phyloP scores from a whole-genome alignment of 2,329 filamentous ascomycete species.

The Neonectria coccinea region DNA sequence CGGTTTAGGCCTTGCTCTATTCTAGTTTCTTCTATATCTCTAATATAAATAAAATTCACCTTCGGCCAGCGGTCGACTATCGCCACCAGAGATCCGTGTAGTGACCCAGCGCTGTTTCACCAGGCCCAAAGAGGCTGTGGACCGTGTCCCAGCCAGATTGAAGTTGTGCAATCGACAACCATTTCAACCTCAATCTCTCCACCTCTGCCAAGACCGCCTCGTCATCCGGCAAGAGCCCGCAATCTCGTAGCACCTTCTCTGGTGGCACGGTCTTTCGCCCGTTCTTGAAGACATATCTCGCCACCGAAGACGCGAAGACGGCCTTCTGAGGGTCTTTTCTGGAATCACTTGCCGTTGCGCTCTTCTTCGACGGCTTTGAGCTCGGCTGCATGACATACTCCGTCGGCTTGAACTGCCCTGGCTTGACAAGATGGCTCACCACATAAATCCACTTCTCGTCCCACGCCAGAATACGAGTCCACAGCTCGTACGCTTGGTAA shows the following conservation, averaged over 20 bases:
- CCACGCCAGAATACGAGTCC: slow-evolving; percentile 31
- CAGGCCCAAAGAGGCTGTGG: slow-evolving; percentile 16
- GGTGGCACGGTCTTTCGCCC: slow-evolving; percentile 15
- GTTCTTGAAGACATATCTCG: slow-evolving; percentile 22
- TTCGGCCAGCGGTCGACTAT: background rate
- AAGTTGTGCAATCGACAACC: slow-evolving; percentile 5
- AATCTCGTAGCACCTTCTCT: background rate
- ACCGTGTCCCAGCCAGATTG: slow-evolving; percentile 20
- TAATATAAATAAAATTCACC: no score
- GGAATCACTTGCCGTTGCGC: background rate
- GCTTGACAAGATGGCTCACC: slow-evolving; percentile 31
- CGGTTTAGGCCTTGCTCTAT: no score
- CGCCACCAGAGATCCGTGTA: slow-evolving; percentile 6
- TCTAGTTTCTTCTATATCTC: no score
- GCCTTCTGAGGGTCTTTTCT: slow-evolving; percentile 5
- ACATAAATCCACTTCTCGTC: slow-evolving; percentile 37
- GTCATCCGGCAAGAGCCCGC: slow-evolving; percentile 14
- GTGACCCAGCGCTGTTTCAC: slow-evolving; percentile 1
- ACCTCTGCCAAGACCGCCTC: slow-evolving; percentile 4
- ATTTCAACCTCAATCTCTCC: slow-evolving; percentile 1
- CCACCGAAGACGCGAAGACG: slow-evolving; percentile 19
- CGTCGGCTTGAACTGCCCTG: slow-evolving; percentile 15
- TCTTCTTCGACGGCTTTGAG: background rate
- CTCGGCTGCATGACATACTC: slow-evolving; percentile 26
- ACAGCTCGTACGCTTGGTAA: slow-evolving; percentile 31